phyloP scores from a whole-genome alignment of 768 basidiomycete genomes.

The Xanthoconium purpureum region DNA sequence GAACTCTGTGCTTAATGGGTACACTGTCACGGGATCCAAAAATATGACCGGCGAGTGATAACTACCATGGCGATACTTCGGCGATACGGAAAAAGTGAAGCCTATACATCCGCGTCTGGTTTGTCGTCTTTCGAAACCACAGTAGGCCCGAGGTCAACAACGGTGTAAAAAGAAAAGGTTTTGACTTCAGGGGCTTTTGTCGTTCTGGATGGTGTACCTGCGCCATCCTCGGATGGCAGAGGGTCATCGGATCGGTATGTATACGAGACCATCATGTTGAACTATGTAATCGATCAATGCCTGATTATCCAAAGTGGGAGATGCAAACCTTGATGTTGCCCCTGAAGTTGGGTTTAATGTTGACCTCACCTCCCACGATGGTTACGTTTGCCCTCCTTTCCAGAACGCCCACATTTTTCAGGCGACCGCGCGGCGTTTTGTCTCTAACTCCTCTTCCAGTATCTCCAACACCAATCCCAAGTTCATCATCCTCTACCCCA shows the following conservation, averaged over 20 bases:
- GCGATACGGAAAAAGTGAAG: neutral
- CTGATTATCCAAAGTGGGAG: neutral
- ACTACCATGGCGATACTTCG: neutral
- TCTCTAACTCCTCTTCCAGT: conserved; percentile 40
- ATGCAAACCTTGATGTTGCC: conserved; percentile 73
- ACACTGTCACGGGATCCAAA: neutral
- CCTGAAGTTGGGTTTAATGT: conserved; percentile 73
- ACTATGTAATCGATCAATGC: conserved; percentile 46
- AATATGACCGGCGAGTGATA: neutral
- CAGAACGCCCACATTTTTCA: conserved; percentile 71
- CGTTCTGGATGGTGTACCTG: conserved; percentile 43
- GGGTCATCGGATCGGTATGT: conserved; percentile 92
- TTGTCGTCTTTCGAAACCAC: conserved; percentile 58
- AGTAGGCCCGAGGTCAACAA: conserved; percentile 74
- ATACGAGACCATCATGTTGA: conserved; percentile 91
- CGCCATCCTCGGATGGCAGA: conserved; percentile 59
- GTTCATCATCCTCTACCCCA: conserved; percentile 43
- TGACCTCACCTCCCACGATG: conserved; percentile 83
- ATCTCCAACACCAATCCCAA: conserved; percentile 29
- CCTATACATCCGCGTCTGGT: conserved; percentile 19
- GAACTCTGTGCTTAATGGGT: neutral
- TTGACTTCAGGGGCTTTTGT: conserved; percentile 67
- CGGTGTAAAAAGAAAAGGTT: conserved; percentile 87
- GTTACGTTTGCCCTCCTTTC: conserved; percentile 91
- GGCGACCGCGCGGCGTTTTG: conserved; percentile 45